A percentile compares a stretch with the other conserved stretches of the same genome.
phyloP scores from a whole-genome alignment of 2,329 filamentous ascomycete species.

The Fusarium anguioides region DNA sequence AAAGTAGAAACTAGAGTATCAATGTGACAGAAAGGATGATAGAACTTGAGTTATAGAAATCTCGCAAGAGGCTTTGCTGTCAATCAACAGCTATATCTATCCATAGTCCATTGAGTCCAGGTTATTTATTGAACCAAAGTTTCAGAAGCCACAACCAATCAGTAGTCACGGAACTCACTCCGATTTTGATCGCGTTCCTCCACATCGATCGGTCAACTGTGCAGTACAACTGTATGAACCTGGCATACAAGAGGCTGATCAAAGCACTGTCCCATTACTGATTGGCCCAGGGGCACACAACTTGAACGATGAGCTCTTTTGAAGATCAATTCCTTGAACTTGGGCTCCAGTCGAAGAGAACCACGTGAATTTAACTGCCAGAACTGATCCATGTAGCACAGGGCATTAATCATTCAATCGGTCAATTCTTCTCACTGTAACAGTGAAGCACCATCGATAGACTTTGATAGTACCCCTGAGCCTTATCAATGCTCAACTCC shows the following conservation, averaged over 20 bases:
- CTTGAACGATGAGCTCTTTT: not conserved
- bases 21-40: too few relatives aligned
- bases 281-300: not conserved
- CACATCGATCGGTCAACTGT: not conserved
- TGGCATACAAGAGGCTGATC: not conserved
- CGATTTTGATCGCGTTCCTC: not conserved
- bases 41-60: too few relatives aligned
- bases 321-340: not conserved
- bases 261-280: not conserved
- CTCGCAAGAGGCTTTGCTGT: too few relatives aligned
- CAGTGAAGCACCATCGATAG: not conserved
- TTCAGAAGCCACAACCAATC: not conserved
- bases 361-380: slow-evolving; percentile 3
- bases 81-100: too few relatives aligned
- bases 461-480: not conserved
- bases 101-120: not conserved
- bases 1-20: too few relatives aligned
- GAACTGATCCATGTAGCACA: not conserved
- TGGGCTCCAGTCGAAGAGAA: not conserved
- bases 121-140: not conserved
- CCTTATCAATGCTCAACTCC: not conserved
- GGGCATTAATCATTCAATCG: not conserved
- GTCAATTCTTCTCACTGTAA: not conserved
- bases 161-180: not conserved
- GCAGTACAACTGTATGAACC: not conserved